phyloP scores from a whole-genome alignment of 306 rosid genomes.

The Clitoria ternatea region DNA sequence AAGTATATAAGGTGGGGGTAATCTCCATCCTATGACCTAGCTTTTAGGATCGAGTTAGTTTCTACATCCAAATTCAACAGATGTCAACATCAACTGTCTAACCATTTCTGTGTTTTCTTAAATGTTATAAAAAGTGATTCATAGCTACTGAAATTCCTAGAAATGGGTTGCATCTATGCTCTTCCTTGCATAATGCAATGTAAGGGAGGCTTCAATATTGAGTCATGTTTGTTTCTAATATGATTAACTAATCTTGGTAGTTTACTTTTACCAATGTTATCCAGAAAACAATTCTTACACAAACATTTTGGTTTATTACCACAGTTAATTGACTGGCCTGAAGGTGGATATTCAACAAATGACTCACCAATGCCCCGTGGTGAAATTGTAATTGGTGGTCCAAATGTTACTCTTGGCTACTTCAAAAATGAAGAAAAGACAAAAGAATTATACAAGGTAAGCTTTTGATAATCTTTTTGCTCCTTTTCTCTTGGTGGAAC shows the following conservation, averaged over 20 bases:
- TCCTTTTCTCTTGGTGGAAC: background rate
- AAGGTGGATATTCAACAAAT: slow-evolving; percentile 67
- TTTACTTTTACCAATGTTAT: background rate
- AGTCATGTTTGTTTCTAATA: background rate
- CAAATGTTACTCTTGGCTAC: slow-evolving; percentile 86
- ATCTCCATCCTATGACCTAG: too few relatives aligned
- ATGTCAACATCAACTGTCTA: too few relatives aligned
- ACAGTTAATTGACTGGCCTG: slow-evolving; percentile 79
- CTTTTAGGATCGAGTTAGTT: too few relatives aligned
- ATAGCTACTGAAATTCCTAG: background rate
- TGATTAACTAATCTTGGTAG: background rate
- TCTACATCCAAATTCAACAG: too few relatives aligned
- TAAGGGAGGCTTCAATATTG: background rate
- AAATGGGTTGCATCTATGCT: background rate
- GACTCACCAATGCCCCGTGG: slow-evolving; percentile 87
- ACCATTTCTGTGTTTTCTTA: background rate
- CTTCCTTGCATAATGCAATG: background rate
- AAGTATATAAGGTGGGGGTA: too few relatives aligned
- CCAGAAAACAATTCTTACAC: background rate
- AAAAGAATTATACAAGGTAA: slow-evolving; percentile 77
- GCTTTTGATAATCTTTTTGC: background rate
- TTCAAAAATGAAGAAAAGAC: slow-evolving; percentile 86
- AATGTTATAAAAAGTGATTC: background rate
- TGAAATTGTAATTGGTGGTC: slow-evolving; percentile 87
- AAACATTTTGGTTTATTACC: slow-evolving; percentile 21